Percentiles rank a stretch among this genome's conserved stretches.
Evolutionary conservation across 1,139 yeast genomes (phyloP).

Genomic region (Taphrina communis): DNA sequence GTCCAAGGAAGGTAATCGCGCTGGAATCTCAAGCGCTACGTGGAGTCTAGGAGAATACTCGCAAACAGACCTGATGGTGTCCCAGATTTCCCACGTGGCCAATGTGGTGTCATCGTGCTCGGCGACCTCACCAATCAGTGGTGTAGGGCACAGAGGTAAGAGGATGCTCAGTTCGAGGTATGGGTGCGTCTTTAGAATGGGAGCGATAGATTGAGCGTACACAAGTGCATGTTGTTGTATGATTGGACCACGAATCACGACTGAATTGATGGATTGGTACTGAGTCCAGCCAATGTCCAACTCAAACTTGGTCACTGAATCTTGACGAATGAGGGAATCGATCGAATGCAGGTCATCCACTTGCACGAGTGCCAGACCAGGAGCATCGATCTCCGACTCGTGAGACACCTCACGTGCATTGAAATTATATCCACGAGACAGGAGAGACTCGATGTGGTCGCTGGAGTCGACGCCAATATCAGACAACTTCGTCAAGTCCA

Average conservation of each 20-base stretch:
- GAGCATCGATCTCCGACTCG: slow-evolving; percentile 21
- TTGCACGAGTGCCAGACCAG: slow-evolving; percentile 26
- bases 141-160: slow-evolving; percentile 27
- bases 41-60: slow-evolving; percentile 60
- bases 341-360: slow-evolving; percentile 32
- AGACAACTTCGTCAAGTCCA: slow-evolving; percentile 27
- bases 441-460: slow-evolving; percentile 20
- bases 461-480: slow-evolving; percentile 28
- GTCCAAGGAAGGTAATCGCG: slow-evolving; percentile 56
- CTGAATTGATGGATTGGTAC: slow-evolving; percentile 26
- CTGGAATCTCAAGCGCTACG: slow-evolving; percentile 65
- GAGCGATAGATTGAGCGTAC: slow-evolving; percentile 34
- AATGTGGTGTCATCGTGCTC: slow-evolving; percentile 53
- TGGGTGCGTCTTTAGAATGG: slow-evolving; percentile 24
- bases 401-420: slow-evolving; percentile 27
- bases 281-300: slow-evolving; percentile 37
- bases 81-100: slow-evolving; percentile 75
- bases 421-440: slow-evolving; percentile 32
- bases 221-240: slow-evolving; percentile 31
- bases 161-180: slow-evolving; percentile 34
- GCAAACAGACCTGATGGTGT: slow-evolving; percentile 62
- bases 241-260: slow-evolving; percentile 26
- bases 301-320: slow-evolving; percentile 15
- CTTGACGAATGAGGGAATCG: slow-evolving; percentile 39
- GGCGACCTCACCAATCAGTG: slow-evolving; percentile 13